Evolutionary conservation across 2,329 filamentous ascomycete species (phyloP).

Genomic region (Microsporum canis): DNA sequence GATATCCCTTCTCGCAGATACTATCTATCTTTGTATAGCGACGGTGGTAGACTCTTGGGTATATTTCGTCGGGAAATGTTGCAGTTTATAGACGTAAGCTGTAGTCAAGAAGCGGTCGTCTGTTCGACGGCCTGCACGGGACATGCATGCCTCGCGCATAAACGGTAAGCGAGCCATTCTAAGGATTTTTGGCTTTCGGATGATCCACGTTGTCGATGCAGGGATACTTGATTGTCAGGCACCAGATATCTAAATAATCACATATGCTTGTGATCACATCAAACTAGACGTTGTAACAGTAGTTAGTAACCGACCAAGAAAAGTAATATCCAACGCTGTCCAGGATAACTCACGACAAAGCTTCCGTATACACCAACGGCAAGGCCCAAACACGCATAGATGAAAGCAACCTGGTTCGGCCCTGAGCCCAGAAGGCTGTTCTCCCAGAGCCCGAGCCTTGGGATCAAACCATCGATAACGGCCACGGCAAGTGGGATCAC

Average conservation of each 20-base stretch:
- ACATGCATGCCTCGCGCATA: background rate
- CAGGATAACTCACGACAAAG: conserved; percentile 55
- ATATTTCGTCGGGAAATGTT: too few species aligned
- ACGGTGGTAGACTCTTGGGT: too few species aligned
- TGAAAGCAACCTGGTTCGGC: conserved; percentile 81
- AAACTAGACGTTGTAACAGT: conserved; percentile 35
- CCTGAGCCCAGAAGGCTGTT: conserved; percentile 61
- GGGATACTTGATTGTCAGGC: conserved; percentile 87
- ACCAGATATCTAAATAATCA: conserved; percentile 97
- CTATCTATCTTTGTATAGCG: too few species aligned
- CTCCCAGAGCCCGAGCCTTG: conserved; percentile 61
- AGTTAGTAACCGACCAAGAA: background rate
- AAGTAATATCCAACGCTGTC: background rate
- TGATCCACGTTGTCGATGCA: conserved; percentile 29
- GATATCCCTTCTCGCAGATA: too few species aligned
- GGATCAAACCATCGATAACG: conserved; percentile 69
- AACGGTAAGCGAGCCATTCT: background rate
- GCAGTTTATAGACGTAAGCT: too few species aligned
- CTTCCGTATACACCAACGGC: conserved; percentile 89
- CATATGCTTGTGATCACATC: conserved; percentile 97
- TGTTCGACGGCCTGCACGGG: too few species aligned
- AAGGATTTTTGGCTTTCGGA: conserved; percentile 6
- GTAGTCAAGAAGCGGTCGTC: too few species aligned
- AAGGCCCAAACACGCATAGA: conserved; percentile 77
- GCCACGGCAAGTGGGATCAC: conserved; percentile 65